Conservation (phyloP, 2,329 filamentous ascomycete species). For the Cytospora paraplurivora region DNA sequence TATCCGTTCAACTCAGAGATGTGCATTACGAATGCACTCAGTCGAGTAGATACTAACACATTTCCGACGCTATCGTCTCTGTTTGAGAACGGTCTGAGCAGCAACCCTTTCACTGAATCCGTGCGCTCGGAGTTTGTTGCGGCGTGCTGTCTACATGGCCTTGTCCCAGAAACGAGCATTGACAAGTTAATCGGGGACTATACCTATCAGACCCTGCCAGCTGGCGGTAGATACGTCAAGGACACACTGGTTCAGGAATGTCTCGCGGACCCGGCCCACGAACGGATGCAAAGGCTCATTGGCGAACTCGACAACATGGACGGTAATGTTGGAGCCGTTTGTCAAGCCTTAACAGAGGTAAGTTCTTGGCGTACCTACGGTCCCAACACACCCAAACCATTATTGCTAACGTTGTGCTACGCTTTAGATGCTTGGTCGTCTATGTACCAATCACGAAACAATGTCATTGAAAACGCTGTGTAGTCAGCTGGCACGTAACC, state of each 20-base stretch:
- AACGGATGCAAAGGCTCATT: conserved; percentile 74
- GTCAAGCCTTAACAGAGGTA: conserved; percentile 74
- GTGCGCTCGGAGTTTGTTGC: conserved; percentile 78
- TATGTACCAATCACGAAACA: conserved; percentile 74
- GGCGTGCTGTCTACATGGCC: conserved; percentile 81
- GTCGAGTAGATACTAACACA: conserved; percentile 78
- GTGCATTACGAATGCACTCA: conserved; percentile 70
- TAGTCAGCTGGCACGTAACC: conserved; percentile 70
- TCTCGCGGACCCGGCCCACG: conserved; percentile 72
- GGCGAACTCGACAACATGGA: conserved; percentile 86
- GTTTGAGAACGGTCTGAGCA: conserved; percentile 59
- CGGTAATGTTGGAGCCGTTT: conserved; percentile 86
- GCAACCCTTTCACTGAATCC: conserved; percentile 59
- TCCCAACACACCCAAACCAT: conserved; percentile 8
- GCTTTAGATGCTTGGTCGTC: conserved; percentile 62
- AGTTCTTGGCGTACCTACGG: conserved; percentile 30
- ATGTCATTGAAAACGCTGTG: conserved; percentile 78
- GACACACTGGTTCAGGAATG: conserved; percentile 79
- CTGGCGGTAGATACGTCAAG: conserved; percentile 73
- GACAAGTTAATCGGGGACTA: conserved; percentile 81
- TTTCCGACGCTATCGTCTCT: conserved; percentile 64
- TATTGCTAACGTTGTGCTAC: neutral
- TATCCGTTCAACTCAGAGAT: conserved; percentile 74
- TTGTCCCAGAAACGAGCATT: conserved; percentile 79
- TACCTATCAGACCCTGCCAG: conserved; percentile 76